Evolutionary conservation across 2,329 filamentous ascomycete genomes (phyloP), one percentile per base, ranked within the genome.

Genomic region (Curvularia sp.): DNA sequence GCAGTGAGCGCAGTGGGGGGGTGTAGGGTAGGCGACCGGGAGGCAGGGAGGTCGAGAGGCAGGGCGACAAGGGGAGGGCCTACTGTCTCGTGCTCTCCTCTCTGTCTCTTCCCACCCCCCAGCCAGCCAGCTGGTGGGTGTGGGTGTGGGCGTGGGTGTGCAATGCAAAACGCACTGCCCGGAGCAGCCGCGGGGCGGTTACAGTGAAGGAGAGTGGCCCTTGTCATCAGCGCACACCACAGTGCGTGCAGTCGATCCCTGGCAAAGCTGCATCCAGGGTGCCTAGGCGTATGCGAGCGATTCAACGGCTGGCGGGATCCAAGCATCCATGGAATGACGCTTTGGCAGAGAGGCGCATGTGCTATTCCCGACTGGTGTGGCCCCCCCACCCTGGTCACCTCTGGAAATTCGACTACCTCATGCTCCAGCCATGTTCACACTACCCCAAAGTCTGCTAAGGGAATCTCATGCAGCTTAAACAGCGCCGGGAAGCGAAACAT

Each of bases 381-480:
- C 65, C 66, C 65, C 54, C 61, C 58, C 65, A 67, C 65, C 70
- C 74, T 68, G 62, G 69, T 68, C 62, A 61, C 63, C 66, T 65
- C 60, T 70, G 60, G 68, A 75, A 64, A 72, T 75, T 76, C 71
- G 70, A 75, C 72, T 73, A 77, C 69, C 72, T 75, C 72, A 75
- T 75, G 70, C 72, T 77, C 71, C 72, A 75, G 73, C 72, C 72
- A 73, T 72, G 68, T 73, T 73, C 70, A 74, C 68, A 73, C 70
- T 76, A 76, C 75, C 73, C 75, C 74, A 76, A 76, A 72, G 66
- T 74, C 73, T 77, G 72, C 74, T 76, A 75, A 77, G 65, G 69
- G 66, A 69, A 65, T 69, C 66, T 73, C 72, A 72, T 77, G 75
- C 74, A 76, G 71, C 72, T 75, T 73, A 71, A 74, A 70, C 72